Conservation (phyloP, 192 early-diverging fungal species). For the Glomus cerebriforme region DNA sequence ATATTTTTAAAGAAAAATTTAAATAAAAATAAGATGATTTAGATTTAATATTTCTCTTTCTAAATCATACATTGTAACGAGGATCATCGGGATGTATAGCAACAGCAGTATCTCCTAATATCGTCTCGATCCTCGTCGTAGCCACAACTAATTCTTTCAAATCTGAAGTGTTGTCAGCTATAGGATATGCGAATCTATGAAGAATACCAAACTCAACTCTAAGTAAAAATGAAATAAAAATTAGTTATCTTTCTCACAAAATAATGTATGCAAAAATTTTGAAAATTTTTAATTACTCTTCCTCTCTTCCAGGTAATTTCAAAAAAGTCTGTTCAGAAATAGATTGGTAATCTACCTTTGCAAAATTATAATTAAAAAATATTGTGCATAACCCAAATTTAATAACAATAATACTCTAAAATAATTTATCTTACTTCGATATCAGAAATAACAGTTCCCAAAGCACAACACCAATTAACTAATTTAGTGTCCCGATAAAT, state of each 20-base stretch:
- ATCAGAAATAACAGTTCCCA: slow-evolving; percentile 95
- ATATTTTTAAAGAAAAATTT: neutral
- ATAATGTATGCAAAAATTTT: neutral
- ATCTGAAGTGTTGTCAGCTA: slow-evolving; percentile 63
- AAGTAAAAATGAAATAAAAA: slow-evolving; percentile 33
- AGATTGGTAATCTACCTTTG: slow-evolving; percentile 78
- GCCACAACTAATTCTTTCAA: slow-evolving; percentile 80
- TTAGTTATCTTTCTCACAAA: neutral
- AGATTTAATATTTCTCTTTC: neutral
- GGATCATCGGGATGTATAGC: slow-evolving; percentile 85
- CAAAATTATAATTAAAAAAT: neutral
- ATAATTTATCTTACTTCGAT: slow-evolving; percentile 64
- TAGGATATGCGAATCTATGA: slow-evolving; percentile 84
- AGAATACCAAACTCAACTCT: slow-evolving; percentile 96
- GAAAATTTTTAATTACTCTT: slow-evolving; percentile 48
- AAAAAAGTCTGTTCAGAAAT: slow-evolving; percentile 71
- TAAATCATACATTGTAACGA: slow-evolving; percentile 70
- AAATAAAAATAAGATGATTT: neutral
- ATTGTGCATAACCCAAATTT: neutral
- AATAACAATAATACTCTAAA: neutral
- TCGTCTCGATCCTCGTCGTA: slow-evolving; percentile 97
- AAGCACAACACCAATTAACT: slow-evolving; percentile 94
- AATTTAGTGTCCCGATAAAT: slow-evolving; percentile 91
- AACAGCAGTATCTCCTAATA: slow-evolving; percentile 97
- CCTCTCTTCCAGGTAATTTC: slow-evolving; percentile 74